phyloP scores from a whole-genome alignment of 768 basidiomycete species.

The Mycena vulgaris region DNA sequence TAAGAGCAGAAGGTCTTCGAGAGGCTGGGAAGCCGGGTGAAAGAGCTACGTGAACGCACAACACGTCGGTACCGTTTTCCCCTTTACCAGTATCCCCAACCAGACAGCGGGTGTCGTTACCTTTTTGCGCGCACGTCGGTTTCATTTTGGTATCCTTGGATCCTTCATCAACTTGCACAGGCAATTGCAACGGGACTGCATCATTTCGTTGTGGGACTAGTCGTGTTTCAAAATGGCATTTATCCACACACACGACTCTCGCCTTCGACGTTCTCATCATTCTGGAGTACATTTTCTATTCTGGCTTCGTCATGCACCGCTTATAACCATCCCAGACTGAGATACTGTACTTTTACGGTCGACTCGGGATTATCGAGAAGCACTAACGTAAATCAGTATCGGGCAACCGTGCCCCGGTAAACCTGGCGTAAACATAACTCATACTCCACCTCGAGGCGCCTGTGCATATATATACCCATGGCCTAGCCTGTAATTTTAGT shows the following conservation, averaged over 20 bases:
- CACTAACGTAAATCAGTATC: conserved; percentile 17
- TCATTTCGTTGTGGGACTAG: too few species aligned
- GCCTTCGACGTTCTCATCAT: neutral
- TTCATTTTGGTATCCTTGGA: too few species aligned
- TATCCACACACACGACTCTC: too few species aligned
- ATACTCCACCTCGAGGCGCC: conserved; percentile 24
- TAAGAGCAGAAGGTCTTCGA: conserved; percentile 28
- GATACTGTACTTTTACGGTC: too few species aligned
- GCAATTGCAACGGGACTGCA: too few species aligned
- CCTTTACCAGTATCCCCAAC: neutral
- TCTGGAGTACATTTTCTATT: neutral
- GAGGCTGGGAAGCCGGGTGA: conserved; percentile 20
- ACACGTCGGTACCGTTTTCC: neutral
- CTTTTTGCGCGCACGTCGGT: too few species aligned
- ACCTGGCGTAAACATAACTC: conserved; percentile 29
- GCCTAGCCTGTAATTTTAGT: conserved; percentile 16
- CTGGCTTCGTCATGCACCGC: too few species aligned
- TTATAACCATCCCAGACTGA: too few species aligned
- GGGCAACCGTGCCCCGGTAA: conserved; percentile 7
- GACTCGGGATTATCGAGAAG: conserved; percentile 12
- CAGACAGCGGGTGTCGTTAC: neutral
- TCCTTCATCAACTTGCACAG: too few species aligned
- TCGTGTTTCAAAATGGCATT: neutral
- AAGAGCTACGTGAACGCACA: neutral
- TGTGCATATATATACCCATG: conserved; percentile 14